Conservation (phyloP, 176 grass and related monocot genomes). For the Pharus latifolius region DNA sequence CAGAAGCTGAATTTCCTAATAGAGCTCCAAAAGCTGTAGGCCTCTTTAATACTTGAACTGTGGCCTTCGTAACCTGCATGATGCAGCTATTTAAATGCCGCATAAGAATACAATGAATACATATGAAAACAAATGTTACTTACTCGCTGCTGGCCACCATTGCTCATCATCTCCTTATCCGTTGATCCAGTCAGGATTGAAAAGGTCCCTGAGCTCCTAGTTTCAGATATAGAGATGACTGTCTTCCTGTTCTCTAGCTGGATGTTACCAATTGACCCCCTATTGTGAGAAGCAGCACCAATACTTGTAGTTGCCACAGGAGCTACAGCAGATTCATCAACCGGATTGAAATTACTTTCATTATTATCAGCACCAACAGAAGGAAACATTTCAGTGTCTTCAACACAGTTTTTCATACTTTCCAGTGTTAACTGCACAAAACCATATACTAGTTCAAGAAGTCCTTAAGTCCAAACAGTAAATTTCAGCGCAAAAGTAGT, state of each 20-base stretch:
- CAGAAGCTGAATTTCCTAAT: constrained; percentile 63
- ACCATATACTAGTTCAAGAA: not conserved
- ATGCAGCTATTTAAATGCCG: not conserved
- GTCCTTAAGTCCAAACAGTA: not conserved
- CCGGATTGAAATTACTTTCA: not conserved
- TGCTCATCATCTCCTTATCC: constrained; percentile 9
- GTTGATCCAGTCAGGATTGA: not conserved
- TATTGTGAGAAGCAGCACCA: constrained; percentile 11
- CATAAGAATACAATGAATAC: not conserved
- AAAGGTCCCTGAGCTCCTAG: constrained; percentile 6
- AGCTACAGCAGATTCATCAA: constrained; percentile 22
- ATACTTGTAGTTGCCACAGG: constrained; percentile 19
- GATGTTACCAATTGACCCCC: constrained; percentile 2
- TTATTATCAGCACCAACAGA: constrained; percentile 26
- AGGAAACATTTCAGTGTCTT: constrained; percentile 35
- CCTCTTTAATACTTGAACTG: constrained; percentile 62
- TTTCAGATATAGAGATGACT: not conserved
- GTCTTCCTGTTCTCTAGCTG: constrained; percentile 11
- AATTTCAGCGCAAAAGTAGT: not conserved
- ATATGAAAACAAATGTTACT: constrained; percentile 6
- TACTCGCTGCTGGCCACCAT: constrained; percentile 26
- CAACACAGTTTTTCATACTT: not conserved
- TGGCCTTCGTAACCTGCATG: constrained; percentile 32
- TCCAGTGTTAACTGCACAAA: constrained; percentile 24
- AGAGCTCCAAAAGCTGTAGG: constrained; percentile 78